These are phyloP conservation scores for Boechera divaricarpa DNA, from an alignment of 345 rosid species.

Conservation along the genomic window DNA sequence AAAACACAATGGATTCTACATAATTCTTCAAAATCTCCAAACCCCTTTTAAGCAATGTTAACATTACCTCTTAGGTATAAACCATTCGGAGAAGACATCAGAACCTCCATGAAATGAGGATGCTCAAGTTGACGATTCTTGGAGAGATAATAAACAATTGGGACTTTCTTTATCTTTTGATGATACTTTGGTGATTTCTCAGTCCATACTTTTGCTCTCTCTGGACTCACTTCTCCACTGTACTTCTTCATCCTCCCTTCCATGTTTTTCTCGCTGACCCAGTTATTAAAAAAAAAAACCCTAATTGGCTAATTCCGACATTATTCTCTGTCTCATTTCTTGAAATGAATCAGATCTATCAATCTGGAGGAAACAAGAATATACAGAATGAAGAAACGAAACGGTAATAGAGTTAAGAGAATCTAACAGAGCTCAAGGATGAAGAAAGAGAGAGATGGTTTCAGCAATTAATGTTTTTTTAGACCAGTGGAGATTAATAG, in stretches of 20 bases:
- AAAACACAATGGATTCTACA: not conserved
- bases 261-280: constrained; percentile 36
- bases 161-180: constrained; percentile 72
- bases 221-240: constrained; percentile 82
- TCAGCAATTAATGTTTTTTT: constrained; percentile 9
- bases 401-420: constrained; percentile 11
- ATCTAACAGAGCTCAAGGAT: constrained; percentile 5
- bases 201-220: constrained; percentile 93
- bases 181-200: constrained; percentile 92
- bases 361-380: not conserved
- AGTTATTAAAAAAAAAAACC: constrained; percentile 4
- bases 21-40: not conserved
- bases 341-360: constrained; percentile 40
- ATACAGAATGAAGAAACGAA: constrained; percentile 13
- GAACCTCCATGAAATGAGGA: constrained; percentile 96
- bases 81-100: constrained; percentile 71
- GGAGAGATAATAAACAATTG: constrained; percentile 88
- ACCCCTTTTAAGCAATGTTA: not conserved
- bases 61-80: constrained; percentile 76
- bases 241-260: constrained; percentile 80
- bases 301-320: constrained; percentile 27
- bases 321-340: constrained; percentile 14
- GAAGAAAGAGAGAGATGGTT: constrained; percentile 14
- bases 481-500: constrained; percentile 31
- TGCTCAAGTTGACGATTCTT: constrained; percentile 97